phyloP scores from a whole-genome alignment of 805 yeast genomes.

The Ogataea saltuana region DNA sequence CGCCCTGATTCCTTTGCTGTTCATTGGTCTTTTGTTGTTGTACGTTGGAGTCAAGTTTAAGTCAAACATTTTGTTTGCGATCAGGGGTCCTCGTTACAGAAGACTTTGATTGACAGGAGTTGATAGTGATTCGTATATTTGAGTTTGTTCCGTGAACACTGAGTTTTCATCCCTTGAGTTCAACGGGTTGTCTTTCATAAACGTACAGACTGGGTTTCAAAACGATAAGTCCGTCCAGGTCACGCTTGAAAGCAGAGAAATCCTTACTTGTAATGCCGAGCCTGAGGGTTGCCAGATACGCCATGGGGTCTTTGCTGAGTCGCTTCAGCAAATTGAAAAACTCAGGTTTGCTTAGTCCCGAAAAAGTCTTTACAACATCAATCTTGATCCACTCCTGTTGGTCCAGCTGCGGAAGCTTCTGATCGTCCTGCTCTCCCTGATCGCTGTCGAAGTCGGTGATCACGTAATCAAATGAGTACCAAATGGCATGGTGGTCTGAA shows the following conservation, averaged over 20 bases:
- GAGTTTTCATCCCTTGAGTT: background rate
- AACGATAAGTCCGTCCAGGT: constrained; percentile 6
- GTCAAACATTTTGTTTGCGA: constrained; percentile 21
- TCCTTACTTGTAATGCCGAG: constrained; percentile 14
- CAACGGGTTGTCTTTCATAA: constrained; percentile 19
- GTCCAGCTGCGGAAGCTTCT: constrained; percentile 28
- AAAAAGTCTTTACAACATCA: constrained; percentile 40
- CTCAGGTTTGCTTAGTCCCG: constrained; percentile 38
- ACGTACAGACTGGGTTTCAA: constrained; percentile 21
- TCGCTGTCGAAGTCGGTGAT: constrained; percentile 42
- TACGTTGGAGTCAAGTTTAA: constrained; percentile 21
- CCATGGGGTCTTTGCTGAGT: constrained; percentile 13
- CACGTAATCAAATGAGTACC: constrained; percentile 53
- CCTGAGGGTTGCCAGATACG: background rate
- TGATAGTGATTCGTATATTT: too few species aligned
- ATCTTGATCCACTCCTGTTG: constrained; percentile 46
- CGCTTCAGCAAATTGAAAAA: background rate
- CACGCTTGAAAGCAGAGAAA: constrained; percentile 12
- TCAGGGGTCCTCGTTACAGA: constrained; percentile 36
- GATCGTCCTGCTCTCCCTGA: constrained; percentile 6
- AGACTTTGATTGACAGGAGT: constrained; percentile 14
- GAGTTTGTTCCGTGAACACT: too few species aligned
- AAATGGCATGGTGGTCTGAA: constrained; percentile 27
- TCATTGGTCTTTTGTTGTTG: constrained; percentile 13
- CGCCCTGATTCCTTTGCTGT: constrained; percentile 19